Conservation (phyloP, 306 rosid genomes). For the Cicer pinnatifidum region DNA sequence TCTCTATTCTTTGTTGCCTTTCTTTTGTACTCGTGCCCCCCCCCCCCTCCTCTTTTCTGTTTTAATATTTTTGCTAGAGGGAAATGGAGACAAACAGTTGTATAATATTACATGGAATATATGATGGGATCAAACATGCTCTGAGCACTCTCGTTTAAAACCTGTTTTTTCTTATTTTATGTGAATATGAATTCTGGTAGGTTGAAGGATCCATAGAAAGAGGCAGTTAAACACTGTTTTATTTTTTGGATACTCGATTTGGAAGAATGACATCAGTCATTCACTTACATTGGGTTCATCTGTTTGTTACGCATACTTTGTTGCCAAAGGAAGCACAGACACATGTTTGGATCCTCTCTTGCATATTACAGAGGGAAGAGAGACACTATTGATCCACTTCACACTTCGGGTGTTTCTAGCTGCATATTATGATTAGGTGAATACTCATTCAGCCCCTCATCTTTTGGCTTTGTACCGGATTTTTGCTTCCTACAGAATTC, state of each 20-base stretch:
- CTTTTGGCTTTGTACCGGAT: too few species aligned
- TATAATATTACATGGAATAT: conserved; percentile 54
- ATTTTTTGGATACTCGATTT: conserved; percentile 23
- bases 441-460: too few species aligned
- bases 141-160: conserved; percentile 6
- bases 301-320: too few species aligned
- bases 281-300: neutral
- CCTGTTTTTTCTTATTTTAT: conserved; percentile 9
- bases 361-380: too few species aligned
- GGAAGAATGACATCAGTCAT: neutral
- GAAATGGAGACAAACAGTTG: conserved; percentile 52
- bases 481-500: too few species aligned
- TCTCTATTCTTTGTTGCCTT: conserved; percentile 35
- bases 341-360: too few species aligned
- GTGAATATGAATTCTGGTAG: conserved; percentile 32
- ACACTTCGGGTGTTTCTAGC: too few species aligned
- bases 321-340: too few species aligned
- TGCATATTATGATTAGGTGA: too few species aligned
- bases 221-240: conserved; percentile 20
- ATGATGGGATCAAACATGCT: conserved; percentile 35
- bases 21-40: neutral
- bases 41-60: conserved; percentile 23
- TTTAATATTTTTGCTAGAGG: conserved; percentile 40
- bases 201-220: conserved; percentile 11
- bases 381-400: too few species aligned